Evolutionary conservation across 768 basidiomycete genomes (phyloP).

Genomic region (Tylopilus felleus): DNA sequence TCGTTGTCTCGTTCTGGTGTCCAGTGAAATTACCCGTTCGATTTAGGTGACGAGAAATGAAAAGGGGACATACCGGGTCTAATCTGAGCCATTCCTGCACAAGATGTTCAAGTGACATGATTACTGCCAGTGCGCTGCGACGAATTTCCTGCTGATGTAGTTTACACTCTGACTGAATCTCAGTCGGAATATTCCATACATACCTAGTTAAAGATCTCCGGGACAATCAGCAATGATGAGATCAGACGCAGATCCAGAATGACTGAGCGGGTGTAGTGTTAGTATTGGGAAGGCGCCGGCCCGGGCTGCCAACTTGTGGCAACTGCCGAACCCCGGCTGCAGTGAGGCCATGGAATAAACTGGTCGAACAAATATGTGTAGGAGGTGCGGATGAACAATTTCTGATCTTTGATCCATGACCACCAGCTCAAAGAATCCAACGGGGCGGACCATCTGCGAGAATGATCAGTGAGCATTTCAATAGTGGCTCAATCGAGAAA

Average conservation of each 20-base stretch:
- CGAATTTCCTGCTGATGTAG: neutral
- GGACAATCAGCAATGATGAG: neutral
- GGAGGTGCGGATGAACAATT: too few species aligned
- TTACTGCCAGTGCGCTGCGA: neutral
- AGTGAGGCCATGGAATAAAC: too few species aligned
- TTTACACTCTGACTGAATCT: neutral
- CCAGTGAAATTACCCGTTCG: neutral
- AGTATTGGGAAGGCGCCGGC: too few species aligned
- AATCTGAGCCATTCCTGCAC: constrained; percentile 51
- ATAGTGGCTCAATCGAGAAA: neutral
- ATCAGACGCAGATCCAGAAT: too few species aligned
- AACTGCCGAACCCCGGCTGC: too few species aligned
- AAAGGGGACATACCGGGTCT: constrained; percentile 39
- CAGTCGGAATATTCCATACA: neutral
- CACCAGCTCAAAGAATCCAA: too few species aligned
- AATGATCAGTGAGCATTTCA: too few species aligned
- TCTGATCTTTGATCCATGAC: too few species aligned
- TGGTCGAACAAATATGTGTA: too few species aligned
- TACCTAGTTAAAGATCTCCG: neutral
- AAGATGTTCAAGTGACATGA: constrained; percentile 35
- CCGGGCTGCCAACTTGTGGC: too few species aligned
- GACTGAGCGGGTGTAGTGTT: too few species aligned
- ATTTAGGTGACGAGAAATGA: neutral
- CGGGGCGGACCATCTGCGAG: too few species aligned
- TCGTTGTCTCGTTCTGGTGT: constrained; percentile 38